Conservation (phyloP, 305 asterid species). For the Fraxinus albicans region DNA sequence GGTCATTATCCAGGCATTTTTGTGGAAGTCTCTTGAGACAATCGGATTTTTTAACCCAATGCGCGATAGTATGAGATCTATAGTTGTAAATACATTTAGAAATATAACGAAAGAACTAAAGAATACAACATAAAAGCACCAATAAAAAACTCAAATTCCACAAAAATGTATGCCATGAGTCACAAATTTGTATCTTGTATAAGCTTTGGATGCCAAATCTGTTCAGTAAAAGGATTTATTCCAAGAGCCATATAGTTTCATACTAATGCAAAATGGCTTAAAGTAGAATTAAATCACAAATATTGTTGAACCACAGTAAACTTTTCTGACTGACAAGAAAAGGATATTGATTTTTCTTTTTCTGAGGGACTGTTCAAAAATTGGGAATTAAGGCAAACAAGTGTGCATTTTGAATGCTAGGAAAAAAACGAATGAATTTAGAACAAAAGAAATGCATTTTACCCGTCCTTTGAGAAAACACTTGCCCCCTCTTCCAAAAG, state of each 20-base stretch:
- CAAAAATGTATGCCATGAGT: background rate
- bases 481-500: constrained; percentile 77
- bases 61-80: background rate
- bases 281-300: background rate
- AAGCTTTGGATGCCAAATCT: background rate
- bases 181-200: background rate
- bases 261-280: background rate
- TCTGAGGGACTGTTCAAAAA: background rate
- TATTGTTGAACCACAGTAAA: background rate
- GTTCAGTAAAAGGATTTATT: background rate
- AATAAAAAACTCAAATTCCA: background rate
- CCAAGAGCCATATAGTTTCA: background rate
- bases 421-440: background rate
- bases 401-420: background rate
- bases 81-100: background rate
- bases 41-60: background rate
- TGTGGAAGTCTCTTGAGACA: background rate
- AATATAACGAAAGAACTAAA: background rate
- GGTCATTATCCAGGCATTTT: background rate
- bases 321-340: background rate
- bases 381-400: background rate
- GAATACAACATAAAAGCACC: background rate
- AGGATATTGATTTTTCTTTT: background rate
- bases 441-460: background rate
- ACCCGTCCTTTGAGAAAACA: constrained; percentile 72